A percentile compares a stretch with the other conserved stretches of the same genome.
phyloP scores from a whole-genome alignment of 2,329 filamentous ascomycete genomes.

The Corynespora cassiicola region DNA sequence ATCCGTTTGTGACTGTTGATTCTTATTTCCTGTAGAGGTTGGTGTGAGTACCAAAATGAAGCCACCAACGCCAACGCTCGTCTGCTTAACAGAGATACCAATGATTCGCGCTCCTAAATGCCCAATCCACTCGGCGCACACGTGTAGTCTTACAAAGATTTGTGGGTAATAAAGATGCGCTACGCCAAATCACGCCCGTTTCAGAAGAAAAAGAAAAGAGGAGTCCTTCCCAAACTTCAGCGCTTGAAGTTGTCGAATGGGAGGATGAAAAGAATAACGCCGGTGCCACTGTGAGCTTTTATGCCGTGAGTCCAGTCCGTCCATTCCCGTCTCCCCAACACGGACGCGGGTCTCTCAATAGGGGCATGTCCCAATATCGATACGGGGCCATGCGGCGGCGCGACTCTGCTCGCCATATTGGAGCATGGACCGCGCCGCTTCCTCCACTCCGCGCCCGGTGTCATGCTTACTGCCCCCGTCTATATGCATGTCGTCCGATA shows the following conservation, averaged over 20 bases:
- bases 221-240: slow-evolving; percentile 29
- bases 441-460: too few relatives aligned
- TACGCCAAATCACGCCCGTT: neutral
- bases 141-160: neutral
- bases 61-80: too few relatives aligned
- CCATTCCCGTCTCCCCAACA: neutral
- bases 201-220: too few relatives aligned
- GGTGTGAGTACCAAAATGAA: too few relatives aligned
- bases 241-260: slow-evolving; percentile 35
- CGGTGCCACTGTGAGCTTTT: neutral
- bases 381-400: too few relatives aligned
- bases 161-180: neutral
- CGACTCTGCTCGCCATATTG: too few relatives aligned
- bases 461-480: too few relatives aligned
- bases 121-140: slow-evolving; percentile 5
- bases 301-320: neutral
- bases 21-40: too few relatives aligned
- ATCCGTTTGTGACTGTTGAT: too few relatives aligned
- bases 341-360: too few relatives aligned
- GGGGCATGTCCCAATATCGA: too few relatives aligned
- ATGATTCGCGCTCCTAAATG: slow-evolving; percentile 3
- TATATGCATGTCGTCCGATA: slow-evolving; percentile 7
- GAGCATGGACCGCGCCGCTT: too few relatives aligned
- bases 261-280: slow-evolving; percentile 4
- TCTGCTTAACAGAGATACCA: neutral